Evolutionary conservation across 2,329 filamentous ascomycete species (phyloP).

Genomic region (Xylaria sp.): DNA sequence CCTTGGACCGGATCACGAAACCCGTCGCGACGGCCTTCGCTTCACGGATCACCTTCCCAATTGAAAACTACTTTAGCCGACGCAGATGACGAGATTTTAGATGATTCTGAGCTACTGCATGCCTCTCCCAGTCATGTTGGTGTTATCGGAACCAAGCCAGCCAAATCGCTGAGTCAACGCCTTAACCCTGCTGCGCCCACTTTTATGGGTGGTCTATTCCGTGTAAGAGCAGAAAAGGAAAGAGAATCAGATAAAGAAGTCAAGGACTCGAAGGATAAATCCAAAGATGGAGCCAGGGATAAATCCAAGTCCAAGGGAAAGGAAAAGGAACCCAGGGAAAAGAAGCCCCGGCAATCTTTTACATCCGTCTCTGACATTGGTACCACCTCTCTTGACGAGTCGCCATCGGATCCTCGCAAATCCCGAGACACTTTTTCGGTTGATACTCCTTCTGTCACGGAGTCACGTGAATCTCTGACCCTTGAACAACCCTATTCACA

Average conservation of each 20-base stretch:
- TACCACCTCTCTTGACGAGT: slow-evolving; percentile 56
- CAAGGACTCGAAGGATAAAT: slow-evolving; percentile 52
- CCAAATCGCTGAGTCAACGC: slow-evolving; percentile 64
- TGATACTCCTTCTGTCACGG: slow-evolving; percentile 68
- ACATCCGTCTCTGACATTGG: slow-evolving; percentile 55
- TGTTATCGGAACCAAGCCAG: slow-evolving; percentile 82
- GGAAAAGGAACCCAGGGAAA: slow-evolving; percentile 53
- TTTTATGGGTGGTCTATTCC: slow-evolving; percentile 79
- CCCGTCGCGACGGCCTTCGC: slow-evolving; percentile 81
- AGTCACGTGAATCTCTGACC: slow-evolving; percentile 68
- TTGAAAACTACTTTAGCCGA: slow-evolving; percentile 70
- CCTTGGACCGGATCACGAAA: slow-evolving; percentile 66
- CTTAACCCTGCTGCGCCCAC: slow-evolving; percentile 91
- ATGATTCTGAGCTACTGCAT: slow-evolving; percentile 65
- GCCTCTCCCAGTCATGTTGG: slow-evolving; percentile 69
- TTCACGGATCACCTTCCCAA: slow-evolving; percentile 77
- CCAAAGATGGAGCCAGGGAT: slow-evolving; percentile 50
- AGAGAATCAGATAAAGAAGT: slow-evolving; percentile 52
- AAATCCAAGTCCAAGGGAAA: slow-evolving; percentile 51
- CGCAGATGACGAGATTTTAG: slow-evolving; percentile 71
- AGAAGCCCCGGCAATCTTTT: slow-evolving; percentile 53
- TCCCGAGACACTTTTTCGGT: slow-evolving; percentile 68
- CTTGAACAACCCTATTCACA: slow-evolving; percentile 67
- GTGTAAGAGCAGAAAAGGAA: slow-evolving; percentile 51
- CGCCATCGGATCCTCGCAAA: slow-evolving; percentile 62